Conservation (phyloP, 768 basidiomycete species). For the Boletus sp. region DNA sequence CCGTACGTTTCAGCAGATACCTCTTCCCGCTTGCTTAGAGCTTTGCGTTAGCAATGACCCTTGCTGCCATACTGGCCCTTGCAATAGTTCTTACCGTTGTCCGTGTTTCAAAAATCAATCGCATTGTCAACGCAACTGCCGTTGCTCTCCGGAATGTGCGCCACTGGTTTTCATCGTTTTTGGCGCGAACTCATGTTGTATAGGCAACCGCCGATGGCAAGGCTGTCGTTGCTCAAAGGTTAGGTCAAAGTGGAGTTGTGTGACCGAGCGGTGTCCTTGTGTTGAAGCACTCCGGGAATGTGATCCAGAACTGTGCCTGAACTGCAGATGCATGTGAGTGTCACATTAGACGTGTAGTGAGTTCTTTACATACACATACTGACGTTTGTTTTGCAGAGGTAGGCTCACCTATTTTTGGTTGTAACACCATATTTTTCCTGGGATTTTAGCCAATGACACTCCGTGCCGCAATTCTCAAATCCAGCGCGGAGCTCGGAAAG, state of each 20-base stretch:
- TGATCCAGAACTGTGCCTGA: conserved; percentile 61
- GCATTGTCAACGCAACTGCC: conserved; percentile 57
- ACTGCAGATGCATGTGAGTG: conserved; percentile 50
- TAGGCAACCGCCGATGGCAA: conserved; percentile 54
- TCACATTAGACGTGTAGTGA: background rate
- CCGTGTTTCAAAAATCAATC: conserved; percentile 48
- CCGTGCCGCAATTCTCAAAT: conserved; percentile 50
- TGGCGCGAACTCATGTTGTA: background rate
- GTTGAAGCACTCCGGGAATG: conserved; percentile 54
- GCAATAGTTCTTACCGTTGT: conserved; percentile 42
- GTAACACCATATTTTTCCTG: background rate
- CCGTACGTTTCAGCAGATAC: conserved; percentile 20
- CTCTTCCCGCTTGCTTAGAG: background rate
- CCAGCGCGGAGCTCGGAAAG: conserved; percentile 46
- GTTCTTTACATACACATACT: background rate
- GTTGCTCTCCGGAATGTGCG: conserved; percentile 52
- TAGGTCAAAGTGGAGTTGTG: conserved; percentile 31
- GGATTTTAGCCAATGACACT: conserved; percentile 27
- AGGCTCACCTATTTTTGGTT: conserved; percentile 2
- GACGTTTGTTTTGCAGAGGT: conserved; percentile 22
- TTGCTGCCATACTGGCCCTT: conserved; percentile 59
- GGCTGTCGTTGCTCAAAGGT: conserved; percentile 52
- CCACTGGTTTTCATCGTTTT: background rate
- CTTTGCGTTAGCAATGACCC: conserved; percentile 40
- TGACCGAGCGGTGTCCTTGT: conserved; percentile 53